Base-by-base conservation (phyloP, 371 early-diverging fungal genomes). In the Rhizopus delemar region DNA sequence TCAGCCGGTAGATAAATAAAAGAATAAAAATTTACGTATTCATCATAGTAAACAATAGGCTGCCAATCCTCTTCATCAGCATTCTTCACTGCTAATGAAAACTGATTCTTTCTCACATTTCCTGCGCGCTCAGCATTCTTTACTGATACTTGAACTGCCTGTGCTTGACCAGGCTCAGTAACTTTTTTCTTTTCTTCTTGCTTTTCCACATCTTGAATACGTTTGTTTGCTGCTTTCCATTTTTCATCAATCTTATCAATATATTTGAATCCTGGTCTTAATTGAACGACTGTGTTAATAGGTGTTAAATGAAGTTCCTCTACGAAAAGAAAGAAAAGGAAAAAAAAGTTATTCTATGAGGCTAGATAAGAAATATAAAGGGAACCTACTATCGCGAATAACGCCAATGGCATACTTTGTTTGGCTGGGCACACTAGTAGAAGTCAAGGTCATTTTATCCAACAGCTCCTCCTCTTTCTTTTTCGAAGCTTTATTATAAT, bases 231-330 rank as follows among this genome's bases (percentile, higher is more conserved):
- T 13, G 86, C 87, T 53, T 84, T 87, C 58, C 84, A 82, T 66
- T 93, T 94, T 50, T 93, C 93, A 29, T 86, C 86, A 68, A 94
- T 90, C 69, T 90, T 88, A 62, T 96, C 96, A 36, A 94, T 75
- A 65, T 95, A 94, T 59, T 84, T 87, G 48, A 96, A 86, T 33
- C 88, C 89, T 3, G 93, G 93, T 6, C 93, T 86, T 59, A 96
- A 75, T 66, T 95, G 95, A 9, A 93, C 79, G 0, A 86, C 74
- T 39, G 87, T 81, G 5, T 70, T 68, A 29, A 96, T 67, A 3
- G 90, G 90, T 9, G 93, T 92, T 58, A 96, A 59, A 69, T 96
- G 95, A 52, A 96, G 73, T 57, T 87, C 93, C 50, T 82, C 91
- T 89, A 62, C 39, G 50, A 43, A 45, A 28, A 56, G 41, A 52